Conservation (phyloP, 768 basidiomycete genomes). For the Crepidotus variabilis region DNA sequence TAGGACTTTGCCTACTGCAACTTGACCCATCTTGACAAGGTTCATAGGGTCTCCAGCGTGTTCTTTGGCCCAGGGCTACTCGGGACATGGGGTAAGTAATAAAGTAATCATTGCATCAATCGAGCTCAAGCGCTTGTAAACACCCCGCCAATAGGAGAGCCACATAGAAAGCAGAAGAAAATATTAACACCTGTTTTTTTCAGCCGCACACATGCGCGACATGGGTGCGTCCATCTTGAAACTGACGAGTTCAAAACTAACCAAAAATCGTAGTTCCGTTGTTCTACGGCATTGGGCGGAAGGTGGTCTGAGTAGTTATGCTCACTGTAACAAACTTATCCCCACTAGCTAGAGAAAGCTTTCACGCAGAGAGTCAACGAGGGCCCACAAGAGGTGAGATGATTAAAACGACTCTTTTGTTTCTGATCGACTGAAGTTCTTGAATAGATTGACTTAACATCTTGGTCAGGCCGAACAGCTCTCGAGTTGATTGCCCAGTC, state of each 20-base stretch:
- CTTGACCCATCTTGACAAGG: not conserved
- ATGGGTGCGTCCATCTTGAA: conserved; percentile 13
- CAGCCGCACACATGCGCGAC: conserved; percentile 13
- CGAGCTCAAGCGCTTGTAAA: not conserved
- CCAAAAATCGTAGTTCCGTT: not conserved
- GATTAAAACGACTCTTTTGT: not conserved
- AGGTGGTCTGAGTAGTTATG: no score
- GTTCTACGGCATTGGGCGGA: not conserved
- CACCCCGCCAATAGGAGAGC: not conserved
- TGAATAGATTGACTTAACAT: conserved; percentile 29
- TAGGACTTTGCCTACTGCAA: no score
- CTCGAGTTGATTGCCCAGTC: no score
- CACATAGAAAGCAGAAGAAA: conserved; percentile 13
- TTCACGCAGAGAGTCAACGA: conserved; percentile 4
- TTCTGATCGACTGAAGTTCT: conserved; percentile 22
- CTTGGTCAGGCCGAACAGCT: conserved; percentile 34
- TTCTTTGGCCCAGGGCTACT: not conserved
- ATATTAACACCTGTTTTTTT: conserved; percentile 12
- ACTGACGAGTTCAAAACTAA: conserved; percentile 1
- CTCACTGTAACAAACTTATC: no score
- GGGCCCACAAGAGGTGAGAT: conserved; percentile 8
- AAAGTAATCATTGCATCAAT: not conserved
- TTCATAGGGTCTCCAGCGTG: not conserved
- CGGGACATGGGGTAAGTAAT: not conserved
- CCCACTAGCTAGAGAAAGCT: conserved; percentile 2